A percentile compares a stretch with the other conserved stretches of the same genome.
Conservation (phyloP, 805 yeast species). For the Candida ipomoeae region DNA sequence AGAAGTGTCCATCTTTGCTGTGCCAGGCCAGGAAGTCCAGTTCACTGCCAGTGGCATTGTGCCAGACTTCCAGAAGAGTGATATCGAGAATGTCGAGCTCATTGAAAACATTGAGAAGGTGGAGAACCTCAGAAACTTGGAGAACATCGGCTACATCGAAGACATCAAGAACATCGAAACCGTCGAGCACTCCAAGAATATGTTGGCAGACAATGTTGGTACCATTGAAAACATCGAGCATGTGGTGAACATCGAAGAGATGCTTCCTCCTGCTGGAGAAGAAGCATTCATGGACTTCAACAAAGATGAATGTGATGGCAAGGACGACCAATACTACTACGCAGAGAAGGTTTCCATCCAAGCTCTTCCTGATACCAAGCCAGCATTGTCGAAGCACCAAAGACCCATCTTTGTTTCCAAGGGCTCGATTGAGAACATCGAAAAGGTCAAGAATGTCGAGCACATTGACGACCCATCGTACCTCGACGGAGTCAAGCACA, state of each 20-base stretch:
- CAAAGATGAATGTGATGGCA: background rate
- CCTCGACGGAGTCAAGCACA: background rate
- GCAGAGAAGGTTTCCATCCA: background rate
- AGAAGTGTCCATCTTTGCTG: background rate
- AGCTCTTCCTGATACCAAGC: background rate
- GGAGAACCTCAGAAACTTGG: background rate
- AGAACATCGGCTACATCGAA: constrained; percentile 2
- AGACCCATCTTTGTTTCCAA: background rate
- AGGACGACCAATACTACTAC: background rate
- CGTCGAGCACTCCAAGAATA: constrained; percentile 3
- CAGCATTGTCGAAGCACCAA: background rate
- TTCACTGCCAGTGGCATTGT: background rate
- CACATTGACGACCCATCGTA: background rate
- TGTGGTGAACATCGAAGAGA: background rate
- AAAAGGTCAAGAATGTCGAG: background rate
- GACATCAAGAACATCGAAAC: constrained; percentile 3
- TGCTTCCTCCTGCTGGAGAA: background rate
- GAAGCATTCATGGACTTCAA: constrained; percentile 1
- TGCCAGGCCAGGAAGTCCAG: background rate
- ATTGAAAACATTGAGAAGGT: constrained; percentile 1
- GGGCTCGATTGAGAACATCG: background rate
- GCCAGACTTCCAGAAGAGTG: background rate
- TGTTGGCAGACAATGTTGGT: constrained; percentile 1
- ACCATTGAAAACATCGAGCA: constrained; percentile 1
- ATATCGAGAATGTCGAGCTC: constrained; percentile 1